These are phyloP conservation scores for Talaromyces marneffei DNA, from an alignment of 2,329 filamentous ascomycete genomes.

Conservation along the genomic window DNA sequence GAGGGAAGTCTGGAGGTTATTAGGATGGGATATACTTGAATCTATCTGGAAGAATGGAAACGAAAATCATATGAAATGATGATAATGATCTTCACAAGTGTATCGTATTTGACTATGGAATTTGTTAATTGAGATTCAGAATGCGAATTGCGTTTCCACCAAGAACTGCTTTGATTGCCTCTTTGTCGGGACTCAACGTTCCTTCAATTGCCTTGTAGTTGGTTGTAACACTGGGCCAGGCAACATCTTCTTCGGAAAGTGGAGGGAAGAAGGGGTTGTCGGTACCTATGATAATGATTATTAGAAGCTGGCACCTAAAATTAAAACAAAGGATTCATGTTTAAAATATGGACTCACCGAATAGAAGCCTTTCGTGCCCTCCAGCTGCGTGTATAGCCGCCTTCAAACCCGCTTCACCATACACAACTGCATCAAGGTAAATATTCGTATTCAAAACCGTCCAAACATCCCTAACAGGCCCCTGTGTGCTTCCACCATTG, in stretches of 20 bases:
- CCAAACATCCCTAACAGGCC: constrained; percentile 56
- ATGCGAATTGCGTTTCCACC: constrained; percentile 43
- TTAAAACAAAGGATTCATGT: not conserved
- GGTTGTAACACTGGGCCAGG: constrained; percentile 44
- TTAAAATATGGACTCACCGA: constrained; percentile 25
- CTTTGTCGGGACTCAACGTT: constrained; percentile 29
- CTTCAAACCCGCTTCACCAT: constrained; percentile 54
- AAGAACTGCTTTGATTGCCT: constrained; percentile 32
- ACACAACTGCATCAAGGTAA: constrained; percentile 67
- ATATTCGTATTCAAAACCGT: constrained; percentile 67
- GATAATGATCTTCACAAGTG: not conserved
- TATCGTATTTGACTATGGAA: not conserved
- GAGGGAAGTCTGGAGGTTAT: constrained; percentile 50
- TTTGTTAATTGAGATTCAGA: constrained; percentile 29
- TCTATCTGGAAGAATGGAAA: constrained; percentile 11
- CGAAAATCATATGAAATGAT: not conserved
- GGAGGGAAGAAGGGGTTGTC: constrained; percentile 44
- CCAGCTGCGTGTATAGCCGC: constrained; percentile 69
- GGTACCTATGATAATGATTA: constrained; percentile 27
- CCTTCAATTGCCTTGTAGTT: constrained; percentile 42
- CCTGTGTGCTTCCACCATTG: constrained; percentile 56
- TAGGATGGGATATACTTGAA: constrained; percentile 50
- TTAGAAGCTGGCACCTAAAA: not conserved
- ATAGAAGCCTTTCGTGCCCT: constrained; percentile 36
- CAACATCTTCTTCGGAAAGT: constrained; percentile 27